phyloP scores from a whole-genome alignment of 176 grass and related monocot species.

The Urochloa ruziziensis region DNA sequence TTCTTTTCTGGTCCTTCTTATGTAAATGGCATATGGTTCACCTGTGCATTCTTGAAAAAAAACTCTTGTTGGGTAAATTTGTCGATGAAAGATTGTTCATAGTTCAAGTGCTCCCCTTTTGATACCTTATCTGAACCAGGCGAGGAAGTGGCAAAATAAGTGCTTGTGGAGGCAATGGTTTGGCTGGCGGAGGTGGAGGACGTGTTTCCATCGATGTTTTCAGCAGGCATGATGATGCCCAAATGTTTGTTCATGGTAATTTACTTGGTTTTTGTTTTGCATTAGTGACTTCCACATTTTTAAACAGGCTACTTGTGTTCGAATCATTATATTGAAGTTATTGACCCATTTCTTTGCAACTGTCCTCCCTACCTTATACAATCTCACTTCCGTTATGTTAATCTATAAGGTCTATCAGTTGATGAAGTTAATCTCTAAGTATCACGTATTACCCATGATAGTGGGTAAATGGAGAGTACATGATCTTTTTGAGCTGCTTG shows the following conservation, averaged over 20 bases:
- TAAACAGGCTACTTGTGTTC: not conserved
- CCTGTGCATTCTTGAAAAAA: not conserved
- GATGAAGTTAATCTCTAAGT: slow-evolving; percentile 3
- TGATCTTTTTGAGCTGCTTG: slow-evolving; percentile 1
- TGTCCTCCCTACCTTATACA: not conserved
- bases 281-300: not conserved
- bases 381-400: not conserved
- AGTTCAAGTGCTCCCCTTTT: slow-evolving; percentile 12
- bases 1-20: not conserved
- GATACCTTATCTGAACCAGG: slow-evolving; percentile 54
- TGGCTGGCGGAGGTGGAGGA: slow-evolving; percentile 92
- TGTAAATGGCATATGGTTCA: not conserved
- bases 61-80: not conserved
- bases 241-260: slow-evolving; percentile 83
- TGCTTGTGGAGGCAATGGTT: slow-evolving; percentile 88
- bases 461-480: slow-evolving; percentile 17
- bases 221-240: slow-evolving; percentile 84
- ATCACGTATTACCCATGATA: slow-evolving; percentile 5
- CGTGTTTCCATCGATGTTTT: slow-evolving; percentile 90
- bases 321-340: not conserved
- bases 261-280: slow-evolving; percentile 12
- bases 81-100: not conserved
- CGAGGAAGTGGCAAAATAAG: slow-evolving; percentile 79
- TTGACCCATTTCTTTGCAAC: not conserved
- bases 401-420: slow-evolving; percentile 5